Percentiles rank a stretch among this genome's conserved stretches.
phyloP scores from a whole-genome alignment of 768 basidiomycete genomes.

The Lactarius sanguifluus region DNA sequence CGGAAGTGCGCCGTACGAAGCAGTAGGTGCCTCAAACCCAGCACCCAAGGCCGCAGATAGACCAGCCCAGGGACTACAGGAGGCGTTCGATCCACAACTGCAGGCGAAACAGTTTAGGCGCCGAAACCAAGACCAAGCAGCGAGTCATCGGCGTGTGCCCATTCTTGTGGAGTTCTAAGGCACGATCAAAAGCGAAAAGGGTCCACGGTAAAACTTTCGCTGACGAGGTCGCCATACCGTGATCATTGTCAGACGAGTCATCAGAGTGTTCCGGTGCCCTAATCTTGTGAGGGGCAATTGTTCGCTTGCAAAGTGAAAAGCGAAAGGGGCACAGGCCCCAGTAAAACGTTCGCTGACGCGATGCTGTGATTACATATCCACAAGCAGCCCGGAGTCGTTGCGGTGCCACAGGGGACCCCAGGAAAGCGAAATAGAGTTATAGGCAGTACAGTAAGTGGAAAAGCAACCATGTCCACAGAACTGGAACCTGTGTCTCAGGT shows the following conservation, averaged over 20 bases:
- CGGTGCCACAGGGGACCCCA: too few relatives aligned
- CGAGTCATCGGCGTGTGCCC: background rate
- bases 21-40: slow-evolving; percentile 5
- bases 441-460: too few relatives aligned
- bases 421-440: too few relatives aligned
- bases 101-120: background rate
- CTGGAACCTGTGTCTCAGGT: too few relatives aligned
- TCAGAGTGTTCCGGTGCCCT: too few relatives aligned
- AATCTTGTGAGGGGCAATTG: background rate
- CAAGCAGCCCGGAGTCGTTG: too few relatives aligned
- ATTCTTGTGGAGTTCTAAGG: background rate
- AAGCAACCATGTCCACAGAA: too few relatives aligned
- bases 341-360: background rate
- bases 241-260: background rate
- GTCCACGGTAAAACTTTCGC: slow-evolving; percentile 16
- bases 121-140: too few relatives aligned
- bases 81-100: background rate
- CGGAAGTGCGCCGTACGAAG: background rate
- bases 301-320: background rate
- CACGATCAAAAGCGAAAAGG: background rate
- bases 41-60: background rate
- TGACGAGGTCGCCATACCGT: slow-evolving; percentile 8
- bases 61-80: background rate
- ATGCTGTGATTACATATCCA: too few relatives aligned
- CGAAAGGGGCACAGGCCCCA: background rate